Evolutionary conservation across 2,329 filamentous ascomycete genomes (phyloP).

Genomic region (Neurospora crassa): DNA sequence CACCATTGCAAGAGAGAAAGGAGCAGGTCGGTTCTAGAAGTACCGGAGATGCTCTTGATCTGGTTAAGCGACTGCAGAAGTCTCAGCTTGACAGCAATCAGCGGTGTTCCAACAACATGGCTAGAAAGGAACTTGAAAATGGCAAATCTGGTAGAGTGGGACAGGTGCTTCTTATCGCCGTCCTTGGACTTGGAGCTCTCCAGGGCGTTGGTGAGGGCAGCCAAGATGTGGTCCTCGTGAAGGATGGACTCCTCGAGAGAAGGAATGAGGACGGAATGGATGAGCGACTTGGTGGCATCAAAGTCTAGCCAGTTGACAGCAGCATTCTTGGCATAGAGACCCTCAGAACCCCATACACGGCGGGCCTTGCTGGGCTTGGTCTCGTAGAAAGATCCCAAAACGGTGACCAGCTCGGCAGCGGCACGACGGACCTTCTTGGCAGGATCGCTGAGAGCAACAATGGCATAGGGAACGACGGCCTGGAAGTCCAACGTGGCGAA

Average conservation of each 20-base stretch:
- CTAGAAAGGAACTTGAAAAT: conserved; percentile 64
- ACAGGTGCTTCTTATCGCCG: conserved; percentile 25
- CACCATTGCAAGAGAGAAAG: conserved; percentile 66
- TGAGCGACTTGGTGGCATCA: conserved; percentile 49
- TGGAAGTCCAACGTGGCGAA: conserved; percentile 57
- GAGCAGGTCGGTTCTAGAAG: conserved; percentile 63
- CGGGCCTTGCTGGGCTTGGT: conserved; percentile 10
- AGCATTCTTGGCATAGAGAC: conserved; percentile 52
- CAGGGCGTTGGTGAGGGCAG: conserved; percentile 51
- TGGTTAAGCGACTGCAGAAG: conserved; percentile 65
- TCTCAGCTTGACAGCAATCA: conserved; percentile 58
- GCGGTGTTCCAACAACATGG: conserved; percentile 60
- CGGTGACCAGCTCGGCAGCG: conserved; percentile 56
- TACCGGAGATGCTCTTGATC: conserved; percentile 60
- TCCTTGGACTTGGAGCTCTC: conserved; percentile 36
- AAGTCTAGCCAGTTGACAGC: conserved; percentile 48
- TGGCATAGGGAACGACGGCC: conserved; percentile 69
- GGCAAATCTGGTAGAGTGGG: conserved; percentile 52
- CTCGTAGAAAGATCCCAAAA: conserved; percentile 42
- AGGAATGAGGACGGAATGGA: conserved; percentile 60
- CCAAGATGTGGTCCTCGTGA: conserved; percentile 61
- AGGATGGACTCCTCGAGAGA: conserved; percentile 78
- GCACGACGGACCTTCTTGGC: conserved; percentile 68
- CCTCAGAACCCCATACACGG: conserved; percentile 48
- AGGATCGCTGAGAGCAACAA: conserved; percentile 65